Conservation (phyloP, 1,139 yeast species). For the Lodderomyces jiufengensis region DNA sequence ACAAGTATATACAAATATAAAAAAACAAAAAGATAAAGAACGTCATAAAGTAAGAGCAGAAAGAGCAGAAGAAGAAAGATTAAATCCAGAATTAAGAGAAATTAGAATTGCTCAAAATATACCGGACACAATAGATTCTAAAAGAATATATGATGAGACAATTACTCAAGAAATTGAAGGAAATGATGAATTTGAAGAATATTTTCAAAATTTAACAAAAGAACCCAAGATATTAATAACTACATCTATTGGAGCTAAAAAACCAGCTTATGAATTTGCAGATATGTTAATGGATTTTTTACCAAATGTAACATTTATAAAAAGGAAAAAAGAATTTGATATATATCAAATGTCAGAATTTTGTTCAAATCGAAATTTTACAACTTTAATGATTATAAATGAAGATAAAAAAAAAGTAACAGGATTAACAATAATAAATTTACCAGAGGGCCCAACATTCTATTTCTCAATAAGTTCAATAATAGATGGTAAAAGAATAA, state of each 20-base stretch:
- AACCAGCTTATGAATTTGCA: conserved; percentile 86
- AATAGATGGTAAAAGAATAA: conserved; percentile 67
- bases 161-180: conserved; percentile 72
- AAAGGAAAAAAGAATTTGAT: conserved; percentile 77
- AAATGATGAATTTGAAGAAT: conserved; percentile 68
- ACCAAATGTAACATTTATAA: conserved; percentile 82
- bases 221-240: conserved; percentile 85
- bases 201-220: conserved; percentile 53
- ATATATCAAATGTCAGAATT: conserved; percentile 84
- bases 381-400: conserved; percentile 83
- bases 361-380: conserved; percentile 77
- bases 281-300: conserved; percentile 79
- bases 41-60: conserved; percentile 73
- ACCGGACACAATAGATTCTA: conserved; percentile 84
- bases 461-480: conserved; percentile 85
- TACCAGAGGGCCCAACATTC: conserved; percentile 93
- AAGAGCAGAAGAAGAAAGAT: conserved; percentile 79
- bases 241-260: conserved; percentile 81
- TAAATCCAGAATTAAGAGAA: conserved; percentile 75
- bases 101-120: conserved; percentile 76
- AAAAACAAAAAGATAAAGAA: conserved; percentile 70
- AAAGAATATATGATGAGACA: conserved; percentile 89
- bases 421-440: conserved; percentile 87
- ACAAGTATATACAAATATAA: conserved; percentile 68
- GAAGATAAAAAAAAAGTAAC: conserved; percentile 91